Evolutionary conservation across 192 early-diverging fungal genomes (phyloP).

Genomic region (Rhizophagus clarus): DNA sequence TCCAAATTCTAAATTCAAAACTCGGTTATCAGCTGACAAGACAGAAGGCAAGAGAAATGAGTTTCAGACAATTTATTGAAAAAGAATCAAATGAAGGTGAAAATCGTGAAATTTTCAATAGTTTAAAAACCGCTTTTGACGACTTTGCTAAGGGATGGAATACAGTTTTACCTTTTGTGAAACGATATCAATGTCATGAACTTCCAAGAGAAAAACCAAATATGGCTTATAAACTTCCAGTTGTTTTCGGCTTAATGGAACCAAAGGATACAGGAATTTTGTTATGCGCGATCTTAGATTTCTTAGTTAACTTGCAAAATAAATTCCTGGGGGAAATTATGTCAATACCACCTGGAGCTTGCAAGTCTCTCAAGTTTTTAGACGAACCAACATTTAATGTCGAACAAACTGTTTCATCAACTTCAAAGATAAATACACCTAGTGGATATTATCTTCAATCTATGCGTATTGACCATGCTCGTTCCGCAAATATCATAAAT

Average conservation of each 20-base stretch:
- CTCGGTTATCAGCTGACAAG: not conserved
- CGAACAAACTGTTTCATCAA: not conserved
- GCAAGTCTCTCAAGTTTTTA: slow-evolving; percentile 4
- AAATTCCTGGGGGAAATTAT: slow-evolving; percentile 5
- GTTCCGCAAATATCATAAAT: not conserved
- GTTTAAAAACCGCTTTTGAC: not conserved
- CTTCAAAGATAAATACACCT: not conserved
- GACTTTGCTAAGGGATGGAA: not conserved
- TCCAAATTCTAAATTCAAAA: not conserved
- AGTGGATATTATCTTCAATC: slow-evolving; percentile 20
- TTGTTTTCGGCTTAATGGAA: not conserved
- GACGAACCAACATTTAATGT: not conserved
- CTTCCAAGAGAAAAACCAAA: not conserved
- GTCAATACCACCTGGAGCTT: slow-evolving; percentile 3
- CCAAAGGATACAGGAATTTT: not conserved
- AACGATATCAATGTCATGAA: not conserved
- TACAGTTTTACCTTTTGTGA: not conserved
- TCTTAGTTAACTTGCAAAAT: not conserved
- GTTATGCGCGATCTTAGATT: not conserved
- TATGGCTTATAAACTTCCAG: not conserved
- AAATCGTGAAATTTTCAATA: not conserved
- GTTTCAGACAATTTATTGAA: not conserved
- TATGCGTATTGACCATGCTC: slow-evolving; percentile 2
- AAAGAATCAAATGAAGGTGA: not conserved
- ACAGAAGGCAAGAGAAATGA: not conserved